Base-by-base conservation (phyloP, 2,329 filamentous ascomycete genomes). In the Achaetomium macrosporum region DNA sequence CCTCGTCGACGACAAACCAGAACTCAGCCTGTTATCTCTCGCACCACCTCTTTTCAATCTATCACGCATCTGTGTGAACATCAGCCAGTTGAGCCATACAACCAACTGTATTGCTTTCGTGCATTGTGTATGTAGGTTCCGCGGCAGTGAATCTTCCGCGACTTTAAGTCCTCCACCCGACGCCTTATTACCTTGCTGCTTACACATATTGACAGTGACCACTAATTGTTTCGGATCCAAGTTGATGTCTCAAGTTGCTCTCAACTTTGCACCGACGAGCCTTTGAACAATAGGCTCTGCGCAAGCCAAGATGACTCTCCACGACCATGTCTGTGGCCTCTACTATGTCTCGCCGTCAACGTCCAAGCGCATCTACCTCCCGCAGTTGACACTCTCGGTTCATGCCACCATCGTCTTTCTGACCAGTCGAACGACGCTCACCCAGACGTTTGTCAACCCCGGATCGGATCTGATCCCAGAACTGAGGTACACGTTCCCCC, bases 401-500 rank as follows among this genome's bases (percentile, higher is more conserved):
- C 78, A 85, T 58, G 77, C 81, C n/a, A 80, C 72, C 8, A 82
- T 89, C 44, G 69, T 82, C 6, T 74, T 81, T 2, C 77, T 76
- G 1, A 77, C 70, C 15, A 74, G 74, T 1, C 68, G 73, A 29
- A 78, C 74, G 10, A 68, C 67, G 1, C 68, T 79, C 40, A 75
- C 68, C 0, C 75, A 88, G 65, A 82, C 71, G 0, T 90, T 87
- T 59, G 65, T 73, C 59, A 88, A 88, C 57, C 75, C 81, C 11
- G 48, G 39, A 15, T n/a, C 50, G 8, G 50, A 70, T 10, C 63
- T 63, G 3, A 76, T 84, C 54, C 63, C 72, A 9, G 72, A 88
- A 62, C 75, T 82, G 15, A 72, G 73, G 13, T 90, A 90, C 64
- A 76, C 76, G 0, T 90, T 90, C 57, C 87, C 87, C 0, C 73